Evolutionary conservation across 139 green algal genomes (phyloP).

Genomic region (Chlamydomonas schloesseri): DNA sequence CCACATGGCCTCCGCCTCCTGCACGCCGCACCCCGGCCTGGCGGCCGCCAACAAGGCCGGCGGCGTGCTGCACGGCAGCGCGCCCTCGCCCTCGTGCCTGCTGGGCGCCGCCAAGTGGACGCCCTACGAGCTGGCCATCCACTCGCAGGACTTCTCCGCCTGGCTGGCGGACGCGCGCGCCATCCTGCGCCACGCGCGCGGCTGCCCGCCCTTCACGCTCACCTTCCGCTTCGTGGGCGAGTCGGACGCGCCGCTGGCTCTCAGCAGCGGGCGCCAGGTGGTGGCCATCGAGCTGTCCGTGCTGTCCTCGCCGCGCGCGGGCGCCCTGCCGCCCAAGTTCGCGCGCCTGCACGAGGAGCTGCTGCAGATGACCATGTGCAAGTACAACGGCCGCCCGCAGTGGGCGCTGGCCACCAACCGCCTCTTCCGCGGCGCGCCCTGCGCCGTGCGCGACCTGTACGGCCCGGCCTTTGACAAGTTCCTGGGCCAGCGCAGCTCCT

Average conservation of each 20-base stretch:
- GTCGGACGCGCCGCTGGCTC: slow-evolving; percentile 34
- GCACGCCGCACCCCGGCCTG: not conserved
- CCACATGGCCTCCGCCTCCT: slow-evolving; percentile 30
- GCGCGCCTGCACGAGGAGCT: slow-evolving; percentile 34
- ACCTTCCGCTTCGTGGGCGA: slow-evolving; percentile 52
- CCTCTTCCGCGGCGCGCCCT: slow-evolving; percentile 31
- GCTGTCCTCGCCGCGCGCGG: not conserved
- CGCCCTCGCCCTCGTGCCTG: not conserved
- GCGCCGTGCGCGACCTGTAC: slow-evolving; percentile 40
- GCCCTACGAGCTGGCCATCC: slow-evolving; percentile 46
- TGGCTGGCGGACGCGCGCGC: slow-evolving; percentile 47
- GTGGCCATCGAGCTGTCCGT: slow-evolving; percentile 45
- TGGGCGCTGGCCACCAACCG: slow-evolving; percentile 50
- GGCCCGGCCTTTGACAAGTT: slow-evolving; percentile 38
- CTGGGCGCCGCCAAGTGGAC: slow-evolving; percentile 43
- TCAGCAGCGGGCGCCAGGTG: slow-evolving; percentile 42
- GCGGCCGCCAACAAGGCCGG: not conserved
- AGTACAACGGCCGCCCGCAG: slow-evolving; percentile 42
- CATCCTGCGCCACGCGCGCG: slow-evolving; percentile 36
- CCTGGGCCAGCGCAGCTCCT: slow-evolving; percentile 22
- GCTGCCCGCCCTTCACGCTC: slow-evolving; percentile 55
- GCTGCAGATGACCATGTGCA: slow-evolving; percentile 55
- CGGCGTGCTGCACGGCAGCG: not conserved
- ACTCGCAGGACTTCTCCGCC: slow-evolving; percentile 40
- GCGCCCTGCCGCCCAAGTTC: slow-evolving; percentile 1